Conservation (phyloP, 2,329 filamentous ascomycete genomes). For the Penicillium digitatum region DNA sequence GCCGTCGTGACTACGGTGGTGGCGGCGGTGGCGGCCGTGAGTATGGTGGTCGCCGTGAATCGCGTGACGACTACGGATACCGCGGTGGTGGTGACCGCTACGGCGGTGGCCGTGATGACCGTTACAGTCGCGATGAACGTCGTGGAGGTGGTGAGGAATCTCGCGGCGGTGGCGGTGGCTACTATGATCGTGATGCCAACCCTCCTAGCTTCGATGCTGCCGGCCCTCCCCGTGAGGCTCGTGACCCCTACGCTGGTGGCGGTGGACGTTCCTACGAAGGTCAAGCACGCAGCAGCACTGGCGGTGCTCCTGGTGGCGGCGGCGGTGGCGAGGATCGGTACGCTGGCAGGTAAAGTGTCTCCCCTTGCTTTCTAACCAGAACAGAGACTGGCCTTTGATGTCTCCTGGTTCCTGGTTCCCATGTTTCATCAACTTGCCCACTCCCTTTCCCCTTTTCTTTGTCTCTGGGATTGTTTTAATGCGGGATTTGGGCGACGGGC, state of each 20-base stretch:
- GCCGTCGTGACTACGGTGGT: slow-evolving; percentile 53
- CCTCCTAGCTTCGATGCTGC: slow-evolving; percentile 45
- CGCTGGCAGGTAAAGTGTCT: slow-evolving; percentile 38
- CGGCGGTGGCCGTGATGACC: slow-evolving; percentile 47
- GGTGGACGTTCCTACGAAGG: slow-evolving; percentile 38
- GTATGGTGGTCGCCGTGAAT: slow-evolving; percentile 44
- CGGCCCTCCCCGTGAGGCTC: slow-evolving; percentile 35
- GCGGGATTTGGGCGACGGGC: slow-evolving; percentile 36
- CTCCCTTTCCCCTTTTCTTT: slow-evolving; percentile 24
- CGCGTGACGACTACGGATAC: slow-evolving; percentile 47
- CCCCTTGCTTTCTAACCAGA: slow-evolving; percentile 20
- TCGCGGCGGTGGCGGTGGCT: slow-evolving; percentile 38
- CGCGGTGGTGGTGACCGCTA: slow-evolving; percentile 44
- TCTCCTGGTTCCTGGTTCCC: slow-evolving; percentile 14
- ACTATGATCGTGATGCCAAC: slow-evolving; percentile 54
- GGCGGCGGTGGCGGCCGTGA: slow-evolving; percentile 47
- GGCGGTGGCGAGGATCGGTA: slow-evolving; percentile 40
- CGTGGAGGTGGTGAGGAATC: slow-evolving; percentile 45
- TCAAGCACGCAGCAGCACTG: slow-evolving; percentile 12
- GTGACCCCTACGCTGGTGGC: slow-evolving; percentile 30
- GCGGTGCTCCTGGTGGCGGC: neutral
- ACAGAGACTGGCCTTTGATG: slow-evolving; percentile 19
- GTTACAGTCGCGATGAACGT: slow-evolving; percentile 44
- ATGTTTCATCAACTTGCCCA: slow-evolving; percentile 24
- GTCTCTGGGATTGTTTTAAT: slow-evolving; percentile 38